Conservation (phyloP, 1,284 basidiomycete genomes). For the Ganoderma multipileum region DNA sequence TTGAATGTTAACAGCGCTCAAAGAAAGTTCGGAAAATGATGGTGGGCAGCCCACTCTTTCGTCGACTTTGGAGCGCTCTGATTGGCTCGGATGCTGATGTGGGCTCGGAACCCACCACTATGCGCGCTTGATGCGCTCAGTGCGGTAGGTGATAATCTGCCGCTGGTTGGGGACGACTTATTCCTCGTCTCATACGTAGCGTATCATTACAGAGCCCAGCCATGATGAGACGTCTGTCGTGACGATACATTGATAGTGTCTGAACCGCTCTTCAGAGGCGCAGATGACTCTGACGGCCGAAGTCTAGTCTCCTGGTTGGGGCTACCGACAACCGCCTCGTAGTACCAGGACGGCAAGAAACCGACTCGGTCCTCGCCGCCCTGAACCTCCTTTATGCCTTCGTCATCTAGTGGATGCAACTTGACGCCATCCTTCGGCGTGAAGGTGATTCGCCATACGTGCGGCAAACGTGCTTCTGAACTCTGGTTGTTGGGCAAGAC, state of each 20-base stretch:
- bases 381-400: conserved; percentile 61
- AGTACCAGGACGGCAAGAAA: conserved; percentile 77
- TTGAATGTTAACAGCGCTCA: no score
- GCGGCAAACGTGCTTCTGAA: conserved; percentile 5
- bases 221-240: conserved; percentile 1
- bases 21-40: no score
- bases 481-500: conserved; percentile 10
- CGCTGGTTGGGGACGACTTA: no score
- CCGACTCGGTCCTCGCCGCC: conserved; percentile 75
- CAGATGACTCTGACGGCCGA: background rate
- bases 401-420: conserved; percentile 51
- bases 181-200: background rate
- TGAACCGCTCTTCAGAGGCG: background rate
- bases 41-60: background rate
- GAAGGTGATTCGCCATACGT: conserved; percentile 76
- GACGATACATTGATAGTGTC: background rate
- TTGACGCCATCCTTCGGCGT: conserved; percentile 58
- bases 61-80: background rate
- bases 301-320: background rate
- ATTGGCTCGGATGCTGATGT: background rate
- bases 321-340: conserved; percentile 5
- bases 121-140: no score
- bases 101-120: background rate
- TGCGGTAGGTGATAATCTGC: no score
- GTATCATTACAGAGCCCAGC: conserved; percentile 4